Base-by-base conservation (phyloP, 257 asterid genomes). In the Avicennia marina region DNA sequence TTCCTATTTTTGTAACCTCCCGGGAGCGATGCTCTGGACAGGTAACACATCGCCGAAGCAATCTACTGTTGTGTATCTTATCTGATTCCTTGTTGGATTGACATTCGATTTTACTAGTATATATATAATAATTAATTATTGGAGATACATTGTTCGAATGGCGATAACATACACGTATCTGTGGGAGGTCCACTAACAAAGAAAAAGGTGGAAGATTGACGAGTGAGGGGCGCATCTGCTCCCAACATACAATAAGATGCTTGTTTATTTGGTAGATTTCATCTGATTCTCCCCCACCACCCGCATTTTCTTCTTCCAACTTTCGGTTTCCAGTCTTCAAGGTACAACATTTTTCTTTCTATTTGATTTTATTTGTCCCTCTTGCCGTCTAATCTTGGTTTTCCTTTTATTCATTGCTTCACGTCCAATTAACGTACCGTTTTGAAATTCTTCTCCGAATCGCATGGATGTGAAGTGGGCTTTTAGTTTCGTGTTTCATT, bases 181-280 rank as follows among this genome's bases (percentile, higher is more conserved):
- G 42, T 48, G 68, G 64, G n/a, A 48, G 79, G 72, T 45, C 73
- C 79, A 60, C 76, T 38, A 61, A 1, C n/a, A n/a, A n/a, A 11
- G 50, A 39, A 49, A 61, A 71, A 60, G 29, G 75, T 69, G 58
- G 60, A 43, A 56, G 42, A 53, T 53, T 27, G 54, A 62, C 18
- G 53, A 45, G 58, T 58, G 22, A 56, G 66, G 34, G 31, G 54
- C 52, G 59, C 68, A 61, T 24, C 56, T 64, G 53, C 41, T 48
- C 29, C 41, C 11, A 31, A 58, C 58, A 38, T 49, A 18, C 65
- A 56, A 12, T 22, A 65, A 53, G 9, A 29, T 48, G 48, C 64
- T 25, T 46, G 63, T 13, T 53, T 24, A 13, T 12, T 13, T 46
- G 19, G 50, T 43, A 26, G 16, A 41, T 22, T 49, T 19, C 31